Conservation (phyloP, 2,329 filamentous ascomycete species). For the Ophiostoma ips region DNA sequence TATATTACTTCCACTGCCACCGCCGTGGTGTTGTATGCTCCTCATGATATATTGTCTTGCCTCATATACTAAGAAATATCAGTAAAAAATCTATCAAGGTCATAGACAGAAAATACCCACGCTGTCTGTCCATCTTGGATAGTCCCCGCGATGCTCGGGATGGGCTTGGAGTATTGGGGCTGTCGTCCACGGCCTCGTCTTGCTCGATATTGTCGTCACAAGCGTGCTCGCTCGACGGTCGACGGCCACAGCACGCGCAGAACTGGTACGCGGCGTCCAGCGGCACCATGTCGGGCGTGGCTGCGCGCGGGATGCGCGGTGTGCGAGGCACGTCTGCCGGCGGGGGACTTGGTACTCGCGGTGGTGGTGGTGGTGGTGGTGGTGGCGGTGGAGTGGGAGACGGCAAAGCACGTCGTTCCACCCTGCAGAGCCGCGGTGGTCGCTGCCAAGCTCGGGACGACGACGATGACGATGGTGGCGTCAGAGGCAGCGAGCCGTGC, state of each 20-base stretch:
- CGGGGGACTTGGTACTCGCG: too few relatives aligned
- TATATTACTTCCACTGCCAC: not conserved
- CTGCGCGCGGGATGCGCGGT: not conserved
- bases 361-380: too few relatives aligned
- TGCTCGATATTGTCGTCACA: too few relatives aligned
- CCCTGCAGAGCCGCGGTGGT: too few relatives aligned
- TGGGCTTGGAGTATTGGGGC: too few relatives aligned
- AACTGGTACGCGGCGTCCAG: not conserved
- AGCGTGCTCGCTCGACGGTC: too few relatives aligned
- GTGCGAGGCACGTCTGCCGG: not conserved
- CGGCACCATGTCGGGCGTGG: not conserved
- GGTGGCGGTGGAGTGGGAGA: too few relatives aligned
- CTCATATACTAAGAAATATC: not conserved
- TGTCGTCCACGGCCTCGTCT: not conserved
- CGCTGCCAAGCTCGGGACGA: too few relatives aligned
- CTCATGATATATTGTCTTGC: not conserved
- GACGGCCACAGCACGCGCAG: too few relatives aligned
- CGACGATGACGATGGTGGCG: too few relatives aligned
- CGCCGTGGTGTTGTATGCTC: not conserved
- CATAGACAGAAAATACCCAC: not conserved
- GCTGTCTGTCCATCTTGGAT: constrained; percentile 5
- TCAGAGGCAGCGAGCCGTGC: too few relatives aligned
- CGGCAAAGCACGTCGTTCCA: too few relatives aligned
- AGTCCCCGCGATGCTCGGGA: not conserved
- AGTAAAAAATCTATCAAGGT: not conserved